A percentile compares a stretch with the other conserved stretches of the same genome.
phyloP scores from a whole-genome alignment of 768 basidiomycete genomes.

The Nevesoporus exiguus region DNA sequence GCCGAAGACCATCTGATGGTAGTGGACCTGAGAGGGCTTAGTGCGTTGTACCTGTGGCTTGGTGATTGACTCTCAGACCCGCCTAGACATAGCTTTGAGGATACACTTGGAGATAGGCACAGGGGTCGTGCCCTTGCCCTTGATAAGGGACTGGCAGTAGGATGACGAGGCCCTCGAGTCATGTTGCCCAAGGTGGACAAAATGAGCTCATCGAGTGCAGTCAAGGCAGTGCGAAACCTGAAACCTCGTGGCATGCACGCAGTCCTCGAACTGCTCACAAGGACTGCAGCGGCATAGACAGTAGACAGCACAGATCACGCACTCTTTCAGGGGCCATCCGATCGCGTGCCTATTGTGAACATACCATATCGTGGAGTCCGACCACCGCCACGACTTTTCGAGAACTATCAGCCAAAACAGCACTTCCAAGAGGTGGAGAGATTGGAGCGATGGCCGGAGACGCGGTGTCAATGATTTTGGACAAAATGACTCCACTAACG shows the following conservation, averaged over 20 bases:
- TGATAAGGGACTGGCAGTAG: too few species aligned
- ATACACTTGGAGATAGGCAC: too few species aligned
- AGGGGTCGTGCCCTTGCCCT: too few species aligned
- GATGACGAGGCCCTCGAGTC: too few species aligned
- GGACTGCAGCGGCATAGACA: too few species aligned
- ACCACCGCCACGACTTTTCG: not conserved
- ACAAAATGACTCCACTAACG: not conserved
- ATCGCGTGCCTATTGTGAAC: not conserved
- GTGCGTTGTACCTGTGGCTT: not conserved
- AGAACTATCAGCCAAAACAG: not conserved
- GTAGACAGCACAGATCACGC: not conserved
- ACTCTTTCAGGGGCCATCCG: not conserved
- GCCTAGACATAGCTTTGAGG: too few species aligned
- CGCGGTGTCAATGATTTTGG: not conserved
- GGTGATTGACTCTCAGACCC: too few species aligned
- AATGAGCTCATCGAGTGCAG: too few species aligned
- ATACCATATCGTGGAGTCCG: not conserved
- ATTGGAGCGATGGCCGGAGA: not conserved
- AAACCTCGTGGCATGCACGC: not conserved
- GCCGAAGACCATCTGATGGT: not conserved
- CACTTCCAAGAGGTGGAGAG: not conserved
- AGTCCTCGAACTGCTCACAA: not conserved
- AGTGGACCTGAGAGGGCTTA: not conserved
- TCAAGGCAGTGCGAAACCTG: not conserved
- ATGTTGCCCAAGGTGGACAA: too few species aligned